These are phyloP conservation scores for Margaritispora aquatica DNA, from an alignment of 495 filamentous ascomycete species.

Conservation along the genomic window DNA sequence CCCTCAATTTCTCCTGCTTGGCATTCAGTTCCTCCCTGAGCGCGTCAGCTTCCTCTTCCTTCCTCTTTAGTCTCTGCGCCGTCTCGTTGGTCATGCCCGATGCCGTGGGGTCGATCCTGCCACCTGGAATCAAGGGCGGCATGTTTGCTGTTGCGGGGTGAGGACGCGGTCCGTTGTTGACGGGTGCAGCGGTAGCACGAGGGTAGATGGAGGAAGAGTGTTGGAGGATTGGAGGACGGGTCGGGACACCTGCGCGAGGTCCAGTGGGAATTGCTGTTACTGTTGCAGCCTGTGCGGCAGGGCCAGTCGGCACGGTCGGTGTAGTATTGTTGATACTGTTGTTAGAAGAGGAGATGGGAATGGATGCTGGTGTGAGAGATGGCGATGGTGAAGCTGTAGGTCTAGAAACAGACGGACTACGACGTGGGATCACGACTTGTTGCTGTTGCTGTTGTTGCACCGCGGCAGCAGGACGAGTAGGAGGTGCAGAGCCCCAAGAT, in stretches of 20 bases:
- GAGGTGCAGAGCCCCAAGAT: conserved; percentile 13
- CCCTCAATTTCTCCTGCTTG: conserved; percentile 22
- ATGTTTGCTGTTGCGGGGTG: conserved; percentile 26
- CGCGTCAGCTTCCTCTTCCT: conserved; percentile 22
- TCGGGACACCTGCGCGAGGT: conserved; percentile 20
- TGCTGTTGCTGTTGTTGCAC: too few species aligned
- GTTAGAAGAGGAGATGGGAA: conserved; percentile 13
- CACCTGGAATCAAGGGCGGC: conserved; percentile 23
- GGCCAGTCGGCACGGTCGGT: conserved; percentile 14
- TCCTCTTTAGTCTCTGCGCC: conserved; percentile 16
- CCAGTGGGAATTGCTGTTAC: conserved; percentile 25
- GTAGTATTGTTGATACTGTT: conserved; percentile 1
- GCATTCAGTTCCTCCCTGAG: conserved; percentile 16
- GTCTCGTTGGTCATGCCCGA: conserved; percentile 17
- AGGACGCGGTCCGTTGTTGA: conserved; percentile 11
- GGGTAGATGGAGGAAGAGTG: conserved; percentile 18
- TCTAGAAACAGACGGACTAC: conserved; percentile 1
- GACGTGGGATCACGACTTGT: not conserved
- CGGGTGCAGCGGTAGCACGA: not conserved
- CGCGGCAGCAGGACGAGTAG: conserved; percentile 5
- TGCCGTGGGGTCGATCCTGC: conserved; percentile 21
- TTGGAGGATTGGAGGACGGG: conserved; percentile 18
- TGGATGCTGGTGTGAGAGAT: conserved; percentile 11
- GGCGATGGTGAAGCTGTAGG: conserved; percentile 13
- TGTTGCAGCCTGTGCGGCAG: not conserved